phyloP scores from a whole-genome alignment of 2,329 filamentous ascomycete genomes.

The Pezicula radicicola region DNA sequence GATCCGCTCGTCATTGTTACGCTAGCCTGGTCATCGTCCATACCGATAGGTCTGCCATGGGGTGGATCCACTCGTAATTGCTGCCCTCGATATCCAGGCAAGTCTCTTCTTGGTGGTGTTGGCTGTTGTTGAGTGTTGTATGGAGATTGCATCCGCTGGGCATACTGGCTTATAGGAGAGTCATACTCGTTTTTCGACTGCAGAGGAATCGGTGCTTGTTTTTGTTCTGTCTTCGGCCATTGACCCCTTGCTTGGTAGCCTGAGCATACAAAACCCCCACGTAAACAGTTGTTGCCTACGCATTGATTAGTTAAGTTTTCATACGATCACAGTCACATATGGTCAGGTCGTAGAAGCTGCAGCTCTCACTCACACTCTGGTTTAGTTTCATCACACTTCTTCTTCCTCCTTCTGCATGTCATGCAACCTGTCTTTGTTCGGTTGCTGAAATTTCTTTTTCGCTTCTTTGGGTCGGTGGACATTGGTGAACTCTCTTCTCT shows the following conservation, averaged over 20 bases:
- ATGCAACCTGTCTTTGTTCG: constrained; percentile 94
- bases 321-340: neutral
- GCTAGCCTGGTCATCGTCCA: constrained; percentile 58
- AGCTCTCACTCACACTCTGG: constrained; percentile 71
- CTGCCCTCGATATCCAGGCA: constrained; percentile 60
- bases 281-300: constrained; percentile 81
- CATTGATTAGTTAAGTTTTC: neutral
- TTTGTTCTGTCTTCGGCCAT: constrained; percentile 75
- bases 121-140: constrained; percentile 35
- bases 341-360: neutral
- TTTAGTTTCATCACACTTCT: constrained; percentile 95
- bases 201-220: constrained; percentile 67
- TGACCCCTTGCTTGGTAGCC: constrained; percentile 80
- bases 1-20: constrained; percentile 57
- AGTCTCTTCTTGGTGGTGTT: constrained; percentile 43
- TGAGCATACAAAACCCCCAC: constrained; percentile 86
- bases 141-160: constrained; percentile 49
- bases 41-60: constrained; percentile 48
- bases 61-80: constrained; percentile 61
- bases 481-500: constrained; percentile 38
- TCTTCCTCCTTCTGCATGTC: constrained; percentile 88
- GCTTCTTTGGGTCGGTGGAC: constrained; percentile 63
- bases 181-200: constrained; percentile 74
- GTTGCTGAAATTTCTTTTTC: constrained; percentile 86
- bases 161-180: constrained; percentile 44